Evolutionary conservation across 805 yeast genomes (phyloP).

Genomic region (Spathaspora passalidarum): DNA sequence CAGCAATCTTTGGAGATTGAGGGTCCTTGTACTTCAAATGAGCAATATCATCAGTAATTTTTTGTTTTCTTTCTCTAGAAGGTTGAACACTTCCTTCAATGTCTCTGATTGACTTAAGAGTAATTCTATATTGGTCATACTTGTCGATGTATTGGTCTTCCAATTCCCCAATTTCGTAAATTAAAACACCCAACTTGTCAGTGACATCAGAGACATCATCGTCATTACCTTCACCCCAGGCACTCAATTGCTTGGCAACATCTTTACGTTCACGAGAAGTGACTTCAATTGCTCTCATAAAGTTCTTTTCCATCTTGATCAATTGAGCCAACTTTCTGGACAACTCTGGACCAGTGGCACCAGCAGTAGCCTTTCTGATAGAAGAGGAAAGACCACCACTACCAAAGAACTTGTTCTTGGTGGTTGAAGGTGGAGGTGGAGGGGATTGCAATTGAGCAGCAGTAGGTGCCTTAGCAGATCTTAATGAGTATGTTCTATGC

Average conservation of each 20-base stretch:
- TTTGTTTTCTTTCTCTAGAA: constrained; percentile 80
- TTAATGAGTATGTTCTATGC: constrained; percentile 98
- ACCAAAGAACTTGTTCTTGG: constrained; percentile 90
- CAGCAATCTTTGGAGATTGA: constrained; percentile 73
- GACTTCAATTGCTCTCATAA: constrained; percentile 74
- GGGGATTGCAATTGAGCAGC: constrained; percentile 93
- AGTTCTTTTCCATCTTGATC: constrained; percentile 80
- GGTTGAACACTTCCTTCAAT: constrained; percentile 88
- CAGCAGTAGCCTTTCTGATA: constrained; percentile 73
- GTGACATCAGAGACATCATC: constrained; percentile 85
- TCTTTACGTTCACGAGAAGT: constrained; percentile 76
- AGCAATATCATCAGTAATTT: constrained; percentile 82
- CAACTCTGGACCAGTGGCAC: constrained; percentile 76
- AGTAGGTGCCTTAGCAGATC: constrained; percentile 94
- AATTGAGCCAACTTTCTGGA: constrained; percentile 69
- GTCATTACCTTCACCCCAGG: constrained; percentile 87
- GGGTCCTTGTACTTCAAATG: constrained; percentile 83
- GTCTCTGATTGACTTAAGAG: constrained; percentile 76
- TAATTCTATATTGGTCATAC: constrained; percentile 82
- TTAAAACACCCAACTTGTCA: constrained; percentile 79
- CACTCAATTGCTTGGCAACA: constrained; percentile 76
- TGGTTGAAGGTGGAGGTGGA: constrained; percentile 91
- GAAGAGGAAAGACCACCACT: constrained; percentile 61
- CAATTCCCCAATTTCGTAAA: constrained; percentile 79
- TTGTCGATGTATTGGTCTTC: constrained; percentile 86